Evolutionary conservation across 1,284 basidiomycete species (phyloP).

Genomic region (Sanguinoderma infundibulare): DNA sequence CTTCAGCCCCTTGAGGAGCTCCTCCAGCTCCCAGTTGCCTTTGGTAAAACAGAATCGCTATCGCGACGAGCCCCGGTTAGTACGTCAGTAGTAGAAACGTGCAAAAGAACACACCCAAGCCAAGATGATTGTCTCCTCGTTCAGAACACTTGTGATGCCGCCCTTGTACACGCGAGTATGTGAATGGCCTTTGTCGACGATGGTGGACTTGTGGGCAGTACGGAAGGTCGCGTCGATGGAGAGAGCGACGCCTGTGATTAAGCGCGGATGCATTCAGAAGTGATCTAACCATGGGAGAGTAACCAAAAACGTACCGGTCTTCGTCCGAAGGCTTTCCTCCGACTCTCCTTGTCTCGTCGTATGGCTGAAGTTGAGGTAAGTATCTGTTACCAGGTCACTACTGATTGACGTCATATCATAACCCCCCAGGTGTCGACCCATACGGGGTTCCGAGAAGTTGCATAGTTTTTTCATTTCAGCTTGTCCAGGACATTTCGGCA

Average conservation of each 20-base stretch:
- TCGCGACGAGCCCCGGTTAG: not conserved
- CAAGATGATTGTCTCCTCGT: not conserved
- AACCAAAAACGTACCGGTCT: not conserved
- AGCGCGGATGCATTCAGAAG: not conserved
- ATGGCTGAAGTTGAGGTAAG: not conserved
- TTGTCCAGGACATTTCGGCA: not conserved
- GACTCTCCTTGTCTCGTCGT: not conserved
- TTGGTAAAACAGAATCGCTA: slow-evolving; percentile 9
- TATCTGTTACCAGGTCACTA: not conserved
- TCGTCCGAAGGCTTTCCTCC: not conserved
- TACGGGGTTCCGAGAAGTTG: not conserved
- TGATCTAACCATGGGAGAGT: not conserved
- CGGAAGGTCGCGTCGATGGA: not conserved
- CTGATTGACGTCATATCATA: not conserved
- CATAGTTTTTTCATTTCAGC: not conserved
- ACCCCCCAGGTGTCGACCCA: not conserved
- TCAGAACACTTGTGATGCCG: not conserved
- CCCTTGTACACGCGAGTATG: not conserved
- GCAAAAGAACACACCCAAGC: not conserved
- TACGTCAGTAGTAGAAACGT: not conserved
- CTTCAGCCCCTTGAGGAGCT: slow-evolving; percentile 25
- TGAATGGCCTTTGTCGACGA: not conserved
- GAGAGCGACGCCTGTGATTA: not conserved
- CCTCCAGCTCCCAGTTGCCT: slow-evolving; percentile 19
- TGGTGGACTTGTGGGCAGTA: not conserved